phyloP scores from a whole-genome alignment of 805 yeast species.

The Barnettozyma pratensis region DNA sequence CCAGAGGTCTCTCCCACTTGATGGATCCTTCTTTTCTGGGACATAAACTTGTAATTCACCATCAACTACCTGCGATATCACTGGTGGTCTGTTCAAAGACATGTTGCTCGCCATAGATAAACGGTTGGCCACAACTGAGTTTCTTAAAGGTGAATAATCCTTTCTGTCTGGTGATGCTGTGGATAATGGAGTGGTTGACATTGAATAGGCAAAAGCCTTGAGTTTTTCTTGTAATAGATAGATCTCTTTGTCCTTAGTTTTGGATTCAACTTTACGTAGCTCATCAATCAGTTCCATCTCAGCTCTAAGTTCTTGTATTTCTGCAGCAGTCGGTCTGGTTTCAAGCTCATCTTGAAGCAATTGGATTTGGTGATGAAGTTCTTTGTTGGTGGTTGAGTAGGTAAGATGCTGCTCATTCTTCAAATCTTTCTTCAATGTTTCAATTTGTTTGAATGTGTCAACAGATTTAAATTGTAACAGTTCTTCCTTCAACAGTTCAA shows the following conservation, averaged over 20 bases:
- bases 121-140: not conserved
- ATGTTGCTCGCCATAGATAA: not conserved
- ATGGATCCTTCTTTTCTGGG: slow-evolving; percentile 54
- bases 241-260: slow-evolving; percentile 24
- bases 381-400: slow-evolving; percentile 18
- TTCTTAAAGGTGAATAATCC: not conserved
- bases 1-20: slow-evolving; percentile 76
- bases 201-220: not conserved
- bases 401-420: not conserved
- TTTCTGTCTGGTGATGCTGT: not conserved
- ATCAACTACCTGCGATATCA: slow-evolving; percentile 26
- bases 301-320: slow-evolving; percentile 40
- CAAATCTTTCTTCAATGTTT: not conserved
- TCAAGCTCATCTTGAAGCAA: slow-evolving; percentile 21
- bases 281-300: slow-evolving; percentile 38
- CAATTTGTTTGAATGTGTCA: not conserved
- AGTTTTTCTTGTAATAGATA: slow-evolving; percentile 16
- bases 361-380: slow-evolving; percentile 22
- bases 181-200: not conserved
- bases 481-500: slow-evolving; percentile 22
- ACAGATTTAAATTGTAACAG: slow-evolving; percentile 12
- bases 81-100: slow-evolving; percentile 18
- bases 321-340: slow-evolving; percentile 37
- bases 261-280: slow-evolving; percentile 25
- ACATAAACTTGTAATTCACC: slow-evolving; percentile 42